phyloP scores from a whole-genome alignment of 345 rosid species.

The Psidium guajava region DNA sequence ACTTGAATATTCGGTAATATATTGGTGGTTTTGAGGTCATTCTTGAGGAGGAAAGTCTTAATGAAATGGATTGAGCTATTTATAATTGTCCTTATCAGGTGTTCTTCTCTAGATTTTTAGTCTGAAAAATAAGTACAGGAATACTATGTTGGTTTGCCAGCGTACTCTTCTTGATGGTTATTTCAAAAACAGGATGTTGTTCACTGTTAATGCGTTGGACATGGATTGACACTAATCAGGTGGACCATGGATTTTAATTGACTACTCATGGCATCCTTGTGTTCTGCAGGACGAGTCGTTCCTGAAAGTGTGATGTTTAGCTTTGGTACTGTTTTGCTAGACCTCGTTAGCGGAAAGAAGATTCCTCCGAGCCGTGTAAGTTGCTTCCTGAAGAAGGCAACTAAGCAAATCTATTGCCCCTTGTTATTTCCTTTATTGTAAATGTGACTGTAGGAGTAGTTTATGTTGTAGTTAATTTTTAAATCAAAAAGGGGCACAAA shows the following conservation, averaged over 20 bases:
- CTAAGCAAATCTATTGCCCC: not conserved
- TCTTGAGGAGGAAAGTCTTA: not conserved
- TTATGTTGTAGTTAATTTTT: not conserved
- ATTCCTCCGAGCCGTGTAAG: constrained; percentile 89
- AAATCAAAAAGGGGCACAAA: not conserved
- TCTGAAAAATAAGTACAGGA: not conserved
- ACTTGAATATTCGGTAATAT: not conserved
- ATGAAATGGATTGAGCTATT: not conserved
- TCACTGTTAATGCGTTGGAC: not conserved
- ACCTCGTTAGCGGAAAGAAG: constrained; percentile 94
- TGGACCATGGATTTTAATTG: not conserved
- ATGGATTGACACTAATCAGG: not conserved
- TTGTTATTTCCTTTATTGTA: not conserved
- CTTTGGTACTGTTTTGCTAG: constrained; percentile 89
- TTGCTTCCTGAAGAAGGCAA: not conserved
- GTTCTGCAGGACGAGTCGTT: constrained; percentile 60
- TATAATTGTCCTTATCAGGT: not conserved
- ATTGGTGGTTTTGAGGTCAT: not conserved
- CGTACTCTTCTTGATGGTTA: not conserved
- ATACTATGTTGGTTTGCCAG: not conserved
- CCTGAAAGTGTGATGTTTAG: constrained; percentile 97
- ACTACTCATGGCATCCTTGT: not conserved
- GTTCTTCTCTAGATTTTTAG: not conserved
- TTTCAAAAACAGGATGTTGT: not conserved
- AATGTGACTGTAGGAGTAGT: not conserved